Percentiles rank a stretch among this genome's conserved stretches.
Conservation (phyloP, 352 stramenopile species). For the Aphanomyces euteiches region DNA sequence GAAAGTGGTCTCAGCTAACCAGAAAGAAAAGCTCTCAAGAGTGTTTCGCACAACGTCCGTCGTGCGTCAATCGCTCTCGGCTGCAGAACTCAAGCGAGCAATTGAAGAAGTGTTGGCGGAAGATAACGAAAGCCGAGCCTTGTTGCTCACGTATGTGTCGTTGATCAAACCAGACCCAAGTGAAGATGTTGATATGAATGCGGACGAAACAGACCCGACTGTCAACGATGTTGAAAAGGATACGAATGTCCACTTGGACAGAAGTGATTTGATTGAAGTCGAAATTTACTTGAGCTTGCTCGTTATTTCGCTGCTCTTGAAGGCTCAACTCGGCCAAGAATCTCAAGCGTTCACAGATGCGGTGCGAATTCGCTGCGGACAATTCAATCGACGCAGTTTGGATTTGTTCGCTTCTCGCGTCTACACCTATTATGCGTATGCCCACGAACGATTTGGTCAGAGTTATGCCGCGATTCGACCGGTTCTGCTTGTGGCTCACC, state of each 20-base stretch:
- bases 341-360: conserved; percentile 53
- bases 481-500: conserved; percentile 72
- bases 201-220: conserved; percentile 31
- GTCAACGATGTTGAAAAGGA: conserved; percentile 35
- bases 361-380: conserved; percentile 57
- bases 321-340: conserved; percentile 56
- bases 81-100: conserved; percentile 53
- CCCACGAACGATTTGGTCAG: conserved; percentile 58
- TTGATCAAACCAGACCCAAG: conserved; percentile 36
- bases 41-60: conserved; percentile 75
- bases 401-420: conserved; percentile 76
- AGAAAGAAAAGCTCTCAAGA: conserved; percentile 80
- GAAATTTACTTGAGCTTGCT: conserved; percentile 82
- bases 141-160: conserved; percentile 51
- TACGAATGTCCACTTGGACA: conserved; percentile 29
- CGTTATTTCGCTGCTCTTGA: conserved; percentile 65
- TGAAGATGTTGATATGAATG: conserved; percentile 63
- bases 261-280: conserved; percentile 78
- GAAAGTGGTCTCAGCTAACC: conserved; percentile 73
- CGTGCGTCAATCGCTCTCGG: conserved; percentile 70
- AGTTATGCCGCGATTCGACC: conserved; percentile 59
- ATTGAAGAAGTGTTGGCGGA: conserved; percentile 59
- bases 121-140: conserved; percentile 55
- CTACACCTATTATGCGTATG: conserved; percentile 70
- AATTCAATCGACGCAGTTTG: conserved; percentile 77